Percentiles rank a stretch among this genome's conserved stretches.
phyloP scores from a whole-genome alignment of 805 yeast genomes.

The Priceomyces medius region DNA sequence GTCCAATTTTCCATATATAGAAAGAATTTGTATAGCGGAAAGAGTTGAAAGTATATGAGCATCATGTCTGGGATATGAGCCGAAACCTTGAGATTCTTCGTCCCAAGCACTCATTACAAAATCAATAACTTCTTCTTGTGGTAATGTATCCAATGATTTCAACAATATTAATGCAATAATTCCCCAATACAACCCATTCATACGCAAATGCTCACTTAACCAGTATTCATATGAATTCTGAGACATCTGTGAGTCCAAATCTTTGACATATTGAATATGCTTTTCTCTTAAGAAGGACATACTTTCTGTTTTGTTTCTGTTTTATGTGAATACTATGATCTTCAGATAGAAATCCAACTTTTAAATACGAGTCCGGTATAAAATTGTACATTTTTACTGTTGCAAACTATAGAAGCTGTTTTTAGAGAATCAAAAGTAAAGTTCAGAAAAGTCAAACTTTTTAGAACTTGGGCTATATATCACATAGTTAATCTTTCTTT shows the following conservation, averaged over 20 bases:
- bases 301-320: too few relatives aligned
- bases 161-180: slow-evolving; percentile 68
- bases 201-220: slow-evolving; percentile 83
- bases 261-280: slow-evolving; percentile 36
- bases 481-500: slow-evolving; percentile 55
- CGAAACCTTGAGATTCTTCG: slow-evolving; percentile 70
- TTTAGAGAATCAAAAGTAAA: slow-evolving; percentile 26
- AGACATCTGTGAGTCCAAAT: slow-evolving; percentile 32
- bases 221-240: slow-evolving; percentile 70
- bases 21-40: slow-evolving; percentile 80
- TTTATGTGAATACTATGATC: not conserved
- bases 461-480: slow-evolving; percentile 69
- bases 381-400: not conserved
- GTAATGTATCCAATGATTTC: slow-evolving; percentile 52
- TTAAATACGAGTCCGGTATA: not conserved
- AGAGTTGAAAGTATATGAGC: slow-evolving; percentile 82
- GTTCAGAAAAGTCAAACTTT: slow-evolving; percentile 47
- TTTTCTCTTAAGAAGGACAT: slow-evolving; percentile 16
- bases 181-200: slow-evolving; percentile 97
- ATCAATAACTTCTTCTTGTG: slow-evolving; percentile 59
- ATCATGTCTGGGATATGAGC: slow-evolving; percentile 86
- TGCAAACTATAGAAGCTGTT: not conserved
- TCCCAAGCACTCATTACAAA: slow-evolving; percentile 72
- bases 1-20: slow-evolving; percentile 61
- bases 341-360: not conserved